Evolutionary conservation across 1,284 basidiomycete genomes (phyloP).

Genomic region (Puccinia novopanici): DNA sequence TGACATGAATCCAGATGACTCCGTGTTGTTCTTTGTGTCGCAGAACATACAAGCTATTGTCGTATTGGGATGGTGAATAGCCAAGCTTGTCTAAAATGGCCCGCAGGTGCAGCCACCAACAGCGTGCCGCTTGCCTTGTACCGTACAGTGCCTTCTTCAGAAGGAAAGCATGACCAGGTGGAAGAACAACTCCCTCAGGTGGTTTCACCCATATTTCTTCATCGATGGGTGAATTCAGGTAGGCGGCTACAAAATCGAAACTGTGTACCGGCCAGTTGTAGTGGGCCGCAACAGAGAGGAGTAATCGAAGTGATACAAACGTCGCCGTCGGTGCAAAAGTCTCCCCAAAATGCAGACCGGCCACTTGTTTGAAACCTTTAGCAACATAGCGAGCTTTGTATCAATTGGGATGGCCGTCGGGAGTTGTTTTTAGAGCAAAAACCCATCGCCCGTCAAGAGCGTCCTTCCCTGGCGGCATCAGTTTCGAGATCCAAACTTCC

Average conservation of each 20-base stretch:
- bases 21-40: not conserved
- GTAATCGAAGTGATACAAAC: constrained; percentile 16
- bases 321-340: constrained; percentile 33
- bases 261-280: constrained; percentile 8
- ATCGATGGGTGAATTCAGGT: constrained; percentile 23
- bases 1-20: constrained; percentile 16
- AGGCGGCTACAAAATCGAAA: no score
- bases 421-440: not conserved
- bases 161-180: not conserved
- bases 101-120: constrained; percentile 12
- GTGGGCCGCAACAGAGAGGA: not conserved
- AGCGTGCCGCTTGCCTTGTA: constrained; percentile 7
- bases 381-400: constrained; percentile 23
- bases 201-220: constrained; percentile 13
- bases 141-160: constrained; percentile 29
- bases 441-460: constrained; percentile 9
- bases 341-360: constrained; percentile 9
- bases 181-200: not conserved
- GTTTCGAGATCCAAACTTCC: not conserved
- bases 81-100: not conserved
- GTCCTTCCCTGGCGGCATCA: not conserved
- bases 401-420: not conserved
- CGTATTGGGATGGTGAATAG: not conserved
- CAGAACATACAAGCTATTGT: constrained; percentile 16
- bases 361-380: constrained; percentile 2